Evolutionary conservation across 31 red algal genomes (phyloP).

Genomic region (Odonthalia washingtoniensis): DNA sequence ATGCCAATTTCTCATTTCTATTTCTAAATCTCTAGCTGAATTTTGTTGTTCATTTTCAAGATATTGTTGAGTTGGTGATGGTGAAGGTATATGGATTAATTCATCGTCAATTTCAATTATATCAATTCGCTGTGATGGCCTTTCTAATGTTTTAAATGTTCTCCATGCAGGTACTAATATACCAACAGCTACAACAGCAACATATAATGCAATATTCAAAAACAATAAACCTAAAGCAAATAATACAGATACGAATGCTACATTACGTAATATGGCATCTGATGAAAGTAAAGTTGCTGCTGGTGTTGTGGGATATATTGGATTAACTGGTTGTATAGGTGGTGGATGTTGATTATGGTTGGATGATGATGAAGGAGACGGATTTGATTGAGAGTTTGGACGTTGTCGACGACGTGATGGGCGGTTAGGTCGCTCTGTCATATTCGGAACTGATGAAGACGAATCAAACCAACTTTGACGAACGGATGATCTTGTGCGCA

Average conservation of each 20-base stretch:
- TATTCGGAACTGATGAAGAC: background rate
- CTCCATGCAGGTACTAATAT: conserved; percentile 34
- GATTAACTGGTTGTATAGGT: background rate
- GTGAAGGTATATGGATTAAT: background rate
- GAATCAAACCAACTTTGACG: background rate
- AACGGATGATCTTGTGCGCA: background rate
- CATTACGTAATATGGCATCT: conserved; percentile 43
- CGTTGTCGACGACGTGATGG: background rate
- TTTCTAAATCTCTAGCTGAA: background rate
- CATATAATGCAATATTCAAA: conserved; percentile 32
- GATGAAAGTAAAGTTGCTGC: background rate
- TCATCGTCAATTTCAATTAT: conserved; percentile 34
- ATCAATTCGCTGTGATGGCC: background rate
- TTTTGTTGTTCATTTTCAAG: background rate
- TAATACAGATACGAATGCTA: conserved; percentile 15
- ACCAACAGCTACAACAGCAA: conserved; percentile 33
- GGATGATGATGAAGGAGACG: background rate
- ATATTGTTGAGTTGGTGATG: background rate
- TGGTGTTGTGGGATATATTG: background rate
- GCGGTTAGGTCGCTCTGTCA: background rate
- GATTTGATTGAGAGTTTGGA: background rate
- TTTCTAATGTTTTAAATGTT: conserved; percentile 36
- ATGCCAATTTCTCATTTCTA: conserved; percentile 24
- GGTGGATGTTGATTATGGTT: no score
- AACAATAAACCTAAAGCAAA: conserved; percentile 19